phyloP scores from a whole-genome alignment of 192 early-diverging fungal genomes.

The Mortierella antarctica region DNA sequence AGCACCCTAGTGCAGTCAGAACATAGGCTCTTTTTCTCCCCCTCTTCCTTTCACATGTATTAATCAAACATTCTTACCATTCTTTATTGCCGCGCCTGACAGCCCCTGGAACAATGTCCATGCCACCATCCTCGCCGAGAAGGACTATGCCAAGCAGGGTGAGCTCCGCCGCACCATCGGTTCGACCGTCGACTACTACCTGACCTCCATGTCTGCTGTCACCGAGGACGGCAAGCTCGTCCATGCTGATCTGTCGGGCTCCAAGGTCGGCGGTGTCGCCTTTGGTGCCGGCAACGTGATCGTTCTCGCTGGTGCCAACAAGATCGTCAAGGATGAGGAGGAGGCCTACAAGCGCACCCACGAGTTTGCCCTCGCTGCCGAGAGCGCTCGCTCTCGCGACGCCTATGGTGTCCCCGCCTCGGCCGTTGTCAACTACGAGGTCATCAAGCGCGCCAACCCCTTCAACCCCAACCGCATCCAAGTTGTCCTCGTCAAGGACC shows the following conservation, averaged over 20 bases:
- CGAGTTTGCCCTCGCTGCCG: slow-evolving; percentile 38
- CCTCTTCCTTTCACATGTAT: too few relatives aligned
- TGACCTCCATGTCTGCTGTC: slow-evolving; percentile 44
- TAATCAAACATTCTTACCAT: neutral
- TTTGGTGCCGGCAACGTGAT: slow-evolving; percentile 46
- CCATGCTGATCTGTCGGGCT: slow-evolving; percentile 46
- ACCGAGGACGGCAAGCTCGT: slow-evolving; percentile 51
- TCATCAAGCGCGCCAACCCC: slow-evolving; percentile 23
- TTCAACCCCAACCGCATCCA: slow-evolving; percentile 49
- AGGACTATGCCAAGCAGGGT: slow-evolving; percentile 37
- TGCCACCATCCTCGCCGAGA: slow-evolving; percentile 41
- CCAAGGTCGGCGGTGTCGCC: slow-evolving; percentile 49
- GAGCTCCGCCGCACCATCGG: slow-evolving; percentile 51
- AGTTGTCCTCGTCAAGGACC: slow-evolving; percentile 37
- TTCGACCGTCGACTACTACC: slow-evolving; percentile 50
- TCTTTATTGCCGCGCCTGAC: neutral
- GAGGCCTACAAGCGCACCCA: slow-evolving; percentile 35
- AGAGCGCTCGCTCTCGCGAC: slow-evolving; percentile 50
- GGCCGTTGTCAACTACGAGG: slow-evolving; percentile 25
- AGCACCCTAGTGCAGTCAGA: too few relatives aligned
- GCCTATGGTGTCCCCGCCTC: slow-evolving; percentile 45
- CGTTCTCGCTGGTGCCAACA: slow-evolving; percentile 52
- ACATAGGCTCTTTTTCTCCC: neutral
- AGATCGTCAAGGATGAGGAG: slow-evolving; percentile 54
- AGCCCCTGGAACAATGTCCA: slow-evolving; percentile 50